A percentile compares a stretch with the other conserved stretches of the same genome.
Conservation (phyloP, 139 green algal genomes). For the Tetradesmus obliquus region DNA sequence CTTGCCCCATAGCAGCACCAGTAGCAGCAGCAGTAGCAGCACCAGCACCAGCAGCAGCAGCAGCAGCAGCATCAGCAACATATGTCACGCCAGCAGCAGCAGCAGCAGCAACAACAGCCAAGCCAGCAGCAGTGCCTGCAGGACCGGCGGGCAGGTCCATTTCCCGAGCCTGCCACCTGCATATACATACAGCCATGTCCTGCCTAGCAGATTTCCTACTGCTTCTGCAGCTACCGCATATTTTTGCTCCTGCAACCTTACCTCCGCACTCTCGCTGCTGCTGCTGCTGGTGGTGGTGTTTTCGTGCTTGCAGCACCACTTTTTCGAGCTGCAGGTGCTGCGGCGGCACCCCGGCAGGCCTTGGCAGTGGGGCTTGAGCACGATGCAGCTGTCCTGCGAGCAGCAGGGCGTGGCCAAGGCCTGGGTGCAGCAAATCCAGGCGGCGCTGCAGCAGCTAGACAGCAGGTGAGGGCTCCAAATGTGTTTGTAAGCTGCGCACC, state of each 20-base stretch:
- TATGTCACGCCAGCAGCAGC: not conserved
- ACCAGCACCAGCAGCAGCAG: not conserved
- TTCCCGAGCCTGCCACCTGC: too few relatives aligned
- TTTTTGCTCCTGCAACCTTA: not conserved
- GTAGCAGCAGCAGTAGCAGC: not conserved
- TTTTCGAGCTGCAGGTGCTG: constrained; percentile 63
- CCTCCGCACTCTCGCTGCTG: not conserved
- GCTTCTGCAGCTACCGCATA: not conserved
- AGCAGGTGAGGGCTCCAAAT: constrained; percentile 34
- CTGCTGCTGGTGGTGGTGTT: not conserved
- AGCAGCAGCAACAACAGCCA: not conserved
- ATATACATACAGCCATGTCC: not conserved
- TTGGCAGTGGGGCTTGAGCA: constrained; percentile 53
- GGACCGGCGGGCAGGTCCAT: not conserved
- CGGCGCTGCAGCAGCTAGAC: not conserved
- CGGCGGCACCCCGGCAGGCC: constrained; percentile 18
- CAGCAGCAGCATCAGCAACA: constrained; percentile 21
- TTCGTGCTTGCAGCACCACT: constrained; percentile 47
- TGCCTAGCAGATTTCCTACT: not conserved
- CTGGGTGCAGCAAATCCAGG: constrained; percentile 28
- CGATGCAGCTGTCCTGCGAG: constrained; percentile 47
- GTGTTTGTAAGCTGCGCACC: not conserved
- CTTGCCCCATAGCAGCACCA: not conserved
- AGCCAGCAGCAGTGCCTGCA: not conserved
- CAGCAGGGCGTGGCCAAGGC: constrained; percentile 36